Percentiles rank a stretch among this genome's conserved stretches.
Evolutionary conservation across 805 yeast genomes (phyloP).

Genomic region (Nakazawaea pomicola): DNA sequence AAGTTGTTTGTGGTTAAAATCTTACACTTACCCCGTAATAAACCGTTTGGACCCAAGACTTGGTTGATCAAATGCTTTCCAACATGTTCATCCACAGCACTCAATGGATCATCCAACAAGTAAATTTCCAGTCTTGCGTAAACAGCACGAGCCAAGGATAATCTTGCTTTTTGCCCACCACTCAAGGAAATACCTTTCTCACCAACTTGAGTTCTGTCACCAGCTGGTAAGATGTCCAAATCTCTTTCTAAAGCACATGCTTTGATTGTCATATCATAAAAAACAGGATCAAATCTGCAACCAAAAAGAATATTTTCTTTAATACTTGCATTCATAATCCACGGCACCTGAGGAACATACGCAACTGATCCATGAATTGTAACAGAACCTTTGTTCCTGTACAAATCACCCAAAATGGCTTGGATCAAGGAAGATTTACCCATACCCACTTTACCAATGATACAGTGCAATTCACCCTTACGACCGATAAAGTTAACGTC

Average conservation of each 20-base stretch:
- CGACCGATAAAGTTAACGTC: slow-evolving; percentile 58
- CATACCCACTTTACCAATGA: slow-evolving; percentile 86
- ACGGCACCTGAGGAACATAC: slow-evolving; percentile 87
- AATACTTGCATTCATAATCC: slow-evolving; percentile 93
- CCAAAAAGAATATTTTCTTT: slow-evolving; percentile 88
- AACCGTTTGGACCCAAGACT: slow-evolving; percentile 78
- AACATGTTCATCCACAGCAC: slow-evolving; percentile 96
- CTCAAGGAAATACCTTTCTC: slow-evolving; percentile 93
- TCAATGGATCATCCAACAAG: slow-evolving; percentile 82
- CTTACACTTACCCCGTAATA: slow-evolving; percentile 67
- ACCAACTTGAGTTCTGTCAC: slow-evolving; percentile 88
- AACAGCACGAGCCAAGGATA: slow-evolving; percentile 89
- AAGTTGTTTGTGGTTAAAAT: slow-evolving; percentile 85
- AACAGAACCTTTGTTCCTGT: slow-evolving; percentile 70
- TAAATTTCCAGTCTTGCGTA: slow-evolving; percentile 88
- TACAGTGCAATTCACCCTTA: slow-evolving; percentile 77
- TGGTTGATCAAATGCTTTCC: slow-evolving; percentile 77
- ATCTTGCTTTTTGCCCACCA: slow-evolving; percentile 95
- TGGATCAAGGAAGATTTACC: slow-evolving; percentile 85
- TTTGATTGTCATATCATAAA: slow-evolving; percentile 70
- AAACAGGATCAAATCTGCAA: slow-evolving; percentile 69
- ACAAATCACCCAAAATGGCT: slow-evolving; percentile 77
- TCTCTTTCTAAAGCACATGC: slow-evolving; percentile 87
- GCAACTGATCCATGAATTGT: slow-evolving; percentile 74
- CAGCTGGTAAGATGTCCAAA: slow-evolving; percentile 70